Conservation (phyloP, 768 basidiomycete species). For the Lactifluus volemus region DNA sequence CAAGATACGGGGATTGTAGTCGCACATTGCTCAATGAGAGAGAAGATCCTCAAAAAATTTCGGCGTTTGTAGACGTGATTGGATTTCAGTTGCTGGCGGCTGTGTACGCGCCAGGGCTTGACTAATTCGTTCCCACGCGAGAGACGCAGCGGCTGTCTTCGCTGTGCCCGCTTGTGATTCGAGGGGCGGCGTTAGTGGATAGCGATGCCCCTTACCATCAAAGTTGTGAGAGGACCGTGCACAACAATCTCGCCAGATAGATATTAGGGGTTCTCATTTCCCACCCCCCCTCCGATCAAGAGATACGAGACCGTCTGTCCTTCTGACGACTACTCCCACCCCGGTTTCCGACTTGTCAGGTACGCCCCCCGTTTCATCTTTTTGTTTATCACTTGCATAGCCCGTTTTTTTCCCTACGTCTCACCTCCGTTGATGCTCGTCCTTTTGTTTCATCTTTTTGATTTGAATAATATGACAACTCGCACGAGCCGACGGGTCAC, state of each 20-base stretch:
- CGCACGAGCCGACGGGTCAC: too few relatives aligned
- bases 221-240: constrained; percentile 42
- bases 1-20: constrained; percentile 30
- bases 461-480: too few relatives aligned
- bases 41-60: constrained; percentile 38
- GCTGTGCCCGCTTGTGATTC: too few relatives aligned
- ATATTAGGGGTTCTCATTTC: constrained; percentile 44
- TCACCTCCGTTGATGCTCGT: too few relatives aligned
- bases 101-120: constrained; percentile 55
- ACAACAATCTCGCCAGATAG: constrained; percentile 55
- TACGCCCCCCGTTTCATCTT: too few relatives aligned
- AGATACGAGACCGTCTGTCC: too few relatives aligned
- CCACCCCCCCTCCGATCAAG: constrained; percentile 22
- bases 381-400: too few relatives aligned
- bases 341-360: too few relatives aligned
- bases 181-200: constrained; percentile 67
- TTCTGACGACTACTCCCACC: too few relatives aligned
- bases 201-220: constrained; percentile 52
- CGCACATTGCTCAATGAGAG: constrained; percentile 30
- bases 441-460: too few relatives aligned
- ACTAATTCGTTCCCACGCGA: constrained; percentile 30
- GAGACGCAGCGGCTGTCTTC: too few relatives aligned
- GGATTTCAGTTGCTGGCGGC: constrained; percentile 47
- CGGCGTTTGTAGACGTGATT: constrained; percentile 42
- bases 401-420: too few relatives aligned